Percentiles rank a stretch among this genome's conserved stretches.
Conservation (phyloP, 2,329 filamentous ascomycete species). For the Aspergillus brunneoviolaceus region DNA sequence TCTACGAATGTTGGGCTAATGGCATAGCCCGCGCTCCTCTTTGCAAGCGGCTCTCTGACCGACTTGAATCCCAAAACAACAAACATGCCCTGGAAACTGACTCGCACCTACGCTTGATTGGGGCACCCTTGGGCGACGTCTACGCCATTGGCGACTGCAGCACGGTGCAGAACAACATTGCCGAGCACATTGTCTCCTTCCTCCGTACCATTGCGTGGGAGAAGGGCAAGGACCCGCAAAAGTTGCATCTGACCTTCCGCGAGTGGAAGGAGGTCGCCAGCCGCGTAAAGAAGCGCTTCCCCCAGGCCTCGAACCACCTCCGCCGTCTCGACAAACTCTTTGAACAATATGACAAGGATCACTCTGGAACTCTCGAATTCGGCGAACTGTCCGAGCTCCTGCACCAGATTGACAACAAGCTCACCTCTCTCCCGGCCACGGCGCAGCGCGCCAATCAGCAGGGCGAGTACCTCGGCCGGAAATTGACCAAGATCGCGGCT, state of each 20-base stretch:
- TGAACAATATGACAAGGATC: slow-evolving; percentile 86
- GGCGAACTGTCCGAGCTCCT: slow-evolving; percentile 86
- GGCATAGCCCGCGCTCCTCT: slow-evolving; percentile 70
- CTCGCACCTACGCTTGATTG: slow-evolving; percentile 83
- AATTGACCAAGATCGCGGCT: slow-evolving; percentile 87
- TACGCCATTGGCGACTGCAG: slow-evolving; percentile 96
- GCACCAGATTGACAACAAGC: slow-evolving; percentile 87
- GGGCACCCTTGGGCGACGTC: slow-evolving; percentile 86
- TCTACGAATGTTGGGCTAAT: slow-evolving; percentile 1
- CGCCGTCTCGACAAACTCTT: slow-evolving; percentile 90
- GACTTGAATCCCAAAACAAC: slow-evolving; percentile 79
- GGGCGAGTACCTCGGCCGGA: slow-evolving; percentile 85
- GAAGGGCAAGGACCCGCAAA: slow-evolving; percentile 83
- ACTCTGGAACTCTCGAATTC: slow-evolving; percentile 90
- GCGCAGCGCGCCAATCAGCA: slow-evolving; percentile 97
- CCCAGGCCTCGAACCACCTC: slow-evolving; percentile 83
- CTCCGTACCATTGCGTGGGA: slow-evolving; percentile 88
- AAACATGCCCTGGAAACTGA: slow-evolving; percentile 91
- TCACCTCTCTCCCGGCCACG: slow-evolving; percentile 91
- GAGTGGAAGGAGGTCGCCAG: slow-evolving; percentile 86
- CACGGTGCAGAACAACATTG: slow-evolving; percentile 96
- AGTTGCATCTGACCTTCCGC: slow-evolving; percentile 77
- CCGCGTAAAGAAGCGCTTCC: slow-evolving; percentile 83
- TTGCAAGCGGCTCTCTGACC: slow-evolving; percentile 71
- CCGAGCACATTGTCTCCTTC: slow-evolving; percentile 86